Base-by-base conservation (phyloP, 108 stramenopile species). In the Pseudonitzschia multiseries region DNA sequence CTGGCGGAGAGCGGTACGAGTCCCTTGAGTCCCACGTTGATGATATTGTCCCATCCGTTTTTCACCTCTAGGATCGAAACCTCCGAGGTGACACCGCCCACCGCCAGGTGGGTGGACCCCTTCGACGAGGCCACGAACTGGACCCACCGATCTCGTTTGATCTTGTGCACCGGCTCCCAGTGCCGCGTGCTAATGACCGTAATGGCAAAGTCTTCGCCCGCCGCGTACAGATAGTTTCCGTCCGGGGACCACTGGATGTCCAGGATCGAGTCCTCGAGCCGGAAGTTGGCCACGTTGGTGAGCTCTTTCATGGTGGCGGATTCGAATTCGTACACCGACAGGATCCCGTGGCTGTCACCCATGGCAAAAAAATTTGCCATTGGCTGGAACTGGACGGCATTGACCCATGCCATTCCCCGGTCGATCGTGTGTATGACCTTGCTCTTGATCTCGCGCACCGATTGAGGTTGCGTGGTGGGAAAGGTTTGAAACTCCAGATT, bases 181-280 rank as follows among this genome's bases (percentile, higher is more conserved):
- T 70, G 75, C 50, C 61, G 21, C 9, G 89, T 84, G 57, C 75
- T 77, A 43, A 90, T 81, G 33, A 87, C 76, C 9, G 85, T 84
- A 21, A 90, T 78, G n/a, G 72, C 69, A 71, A 82, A 90, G 63
- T 90, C 89, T 74, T 90, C 87, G 21, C 86, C 87, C 3, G 87
- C 89, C 13, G 77, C 75, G 61, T 90, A 90, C 14, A 90, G 56
- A 69, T 76, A 87, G 65, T 76, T 75, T 9, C 81, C 86, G 60
- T 90, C 84, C 1, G 87, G 73, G 6, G 86, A 84, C 89, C 89
- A 90, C 15, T 90, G 80, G 22, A 87, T 29, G 64, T 70, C 80
- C 21, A 90, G 60, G 53, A 90, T 83, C 17, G 83, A 82, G 65
- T 85, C 89, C 57, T 84, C 83, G 64, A 90, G 57, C 57, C 60